Base-by-base conservation (phyloP, 176 grass and related monocot genomes). In the Tillandsia leiboldiana region DNA sequence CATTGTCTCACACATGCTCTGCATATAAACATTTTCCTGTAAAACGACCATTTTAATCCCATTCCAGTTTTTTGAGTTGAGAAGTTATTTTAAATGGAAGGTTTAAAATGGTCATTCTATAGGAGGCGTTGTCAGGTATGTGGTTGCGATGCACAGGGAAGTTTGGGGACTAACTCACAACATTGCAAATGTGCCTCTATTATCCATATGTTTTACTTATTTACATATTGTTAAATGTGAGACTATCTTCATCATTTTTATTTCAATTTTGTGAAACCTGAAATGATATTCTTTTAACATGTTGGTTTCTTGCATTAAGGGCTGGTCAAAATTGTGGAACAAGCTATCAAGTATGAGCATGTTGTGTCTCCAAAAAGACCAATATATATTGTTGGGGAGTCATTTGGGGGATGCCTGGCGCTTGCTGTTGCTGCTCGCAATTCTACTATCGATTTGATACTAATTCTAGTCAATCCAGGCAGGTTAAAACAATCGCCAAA, bases 401-500 rank as follows among this genome's bases (percentile, higher is more conserved):
- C 90, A 8, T 89, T 94, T 73, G 83, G 90, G 10, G 90, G 86
- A 77, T 94, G 86, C 66, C 62, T 94, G 61, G 86, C 90, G 50
- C 81, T 94, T 81, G 66, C 86, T 48, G 78, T 84, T 52, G 90
- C 90, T 69, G 86, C 90, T 87, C 69, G 69, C 52, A 94, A 94
- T 77, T 81, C 80, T 52, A 75, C 82, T 10, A 79, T 84, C 53
- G 90, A 94, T 66, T 74, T 89, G 69, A 73, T 89, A 62, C 90
- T 94, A 50, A 50, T 94, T 63, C 81, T 96, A 80, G 82, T 85
- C 64, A 96, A 96, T 81, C 93, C 93, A 96, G 93, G 93, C 79
- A 86, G 81, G 90, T 86, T 73, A 86, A 81, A 84, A 73, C 11
- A 26, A 88, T 56, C 4, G 15, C 8, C 1, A 4, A 49, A 26